Base-by-base conservation (phyloP, 495 filamentous ascomycete species). In the Aspergillus leporis region DNA sequence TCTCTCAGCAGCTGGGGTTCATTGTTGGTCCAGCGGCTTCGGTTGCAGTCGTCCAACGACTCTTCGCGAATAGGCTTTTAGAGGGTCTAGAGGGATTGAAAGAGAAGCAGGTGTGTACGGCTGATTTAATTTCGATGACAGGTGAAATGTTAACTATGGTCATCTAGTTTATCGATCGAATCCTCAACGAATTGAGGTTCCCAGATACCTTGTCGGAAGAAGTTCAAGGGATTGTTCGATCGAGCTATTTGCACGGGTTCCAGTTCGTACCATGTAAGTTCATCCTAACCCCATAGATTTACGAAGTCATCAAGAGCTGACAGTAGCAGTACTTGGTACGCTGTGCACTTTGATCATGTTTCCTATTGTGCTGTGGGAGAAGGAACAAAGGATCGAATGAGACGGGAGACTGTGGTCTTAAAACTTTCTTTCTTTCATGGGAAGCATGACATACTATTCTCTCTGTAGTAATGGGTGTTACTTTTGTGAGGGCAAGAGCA, bases 1-100 rank as follows among this genome's bases (percentile, higher is more conserved):
- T 75, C 30, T 63, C 62, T 43, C 71, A 75, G 56, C 69, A 75
- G 55, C 45, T 75, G 30, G 72, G 71, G n/a, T 63, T 66, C 23
- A 65, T 73, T 19, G 16, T 75, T 3, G 71, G 72, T 10, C 65
- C 60, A 13, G 59, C 62, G 8, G 25, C 54, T 36, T 61, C 47
- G 18, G 57, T 60, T 2, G 63, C 61, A 21, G 14, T 74, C 16
- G 49, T 72, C n/a, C 58, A 61, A 40, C 40, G 19, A 6, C 21
- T 61, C 4, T 70, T 74, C 48, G 38, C 56, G 21, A 53, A 53
- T 14, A 61, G 55, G 7, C 51, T 74, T 10, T 22, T 30, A 13
- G 32, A 55, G 19, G 51, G 23, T 9, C 51, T 73, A 36, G 58
- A 25, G 0, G 60, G 36, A 32, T 4, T 45, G 9, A 56, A 46